Evolutionary conservation across 306 rosid species (phyloP).

Genomic region (Lotus japonicus): DNA sequence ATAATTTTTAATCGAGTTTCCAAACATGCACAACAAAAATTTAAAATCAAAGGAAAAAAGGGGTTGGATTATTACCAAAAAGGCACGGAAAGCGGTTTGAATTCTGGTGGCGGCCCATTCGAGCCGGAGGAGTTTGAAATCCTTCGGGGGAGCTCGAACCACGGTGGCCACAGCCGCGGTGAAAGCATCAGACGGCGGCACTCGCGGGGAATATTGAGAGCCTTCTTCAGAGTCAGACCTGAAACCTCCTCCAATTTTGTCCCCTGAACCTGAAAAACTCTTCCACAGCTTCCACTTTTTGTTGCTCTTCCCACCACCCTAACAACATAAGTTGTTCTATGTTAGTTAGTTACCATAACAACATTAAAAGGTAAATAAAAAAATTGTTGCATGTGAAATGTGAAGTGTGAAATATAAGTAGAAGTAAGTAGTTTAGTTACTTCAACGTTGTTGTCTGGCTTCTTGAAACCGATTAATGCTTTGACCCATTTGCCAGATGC

Average conservation of each 20-base stretch:
- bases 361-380: background rate
- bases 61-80: conserved; percentile 44
- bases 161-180: conserved; percentile 65
- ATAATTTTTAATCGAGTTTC: too few relatives aligned
- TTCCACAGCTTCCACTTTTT: conserved; percentile 82
- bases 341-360: background rate
- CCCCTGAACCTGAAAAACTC: conserved; percentile 46
- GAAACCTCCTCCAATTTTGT: conserved; percentile 39
- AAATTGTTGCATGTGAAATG: background rate
- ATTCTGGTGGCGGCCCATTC: conserved; percentile 89
- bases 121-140: conserved; percentile 57
- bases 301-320: conserved; percentile 45
- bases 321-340: background rate
- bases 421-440: conserved; percentile 18
- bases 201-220: conserved; percentile 27
- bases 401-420: background rate
- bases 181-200: conserved; percentile 27
- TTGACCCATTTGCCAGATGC: conserved; percentile 70
- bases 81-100: conserved; percentile 83
- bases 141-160: conserved; percentile 72
- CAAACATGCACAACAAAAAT: too few relatives aligned
- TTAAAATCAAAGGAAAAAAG: too few relatives aligned
- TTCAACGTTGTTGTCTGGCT: conserved; percentile 43
- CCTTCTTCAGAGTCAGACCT: conserved; percentile 39
- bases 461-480: conserved; percentile 47